Percentiles rank a stretch among this genome's conserved stretches.
phyloP scores from a whole-genome alignment of 805 yeast genomes.

The Hanseniaspora taiwanica region DNA sequence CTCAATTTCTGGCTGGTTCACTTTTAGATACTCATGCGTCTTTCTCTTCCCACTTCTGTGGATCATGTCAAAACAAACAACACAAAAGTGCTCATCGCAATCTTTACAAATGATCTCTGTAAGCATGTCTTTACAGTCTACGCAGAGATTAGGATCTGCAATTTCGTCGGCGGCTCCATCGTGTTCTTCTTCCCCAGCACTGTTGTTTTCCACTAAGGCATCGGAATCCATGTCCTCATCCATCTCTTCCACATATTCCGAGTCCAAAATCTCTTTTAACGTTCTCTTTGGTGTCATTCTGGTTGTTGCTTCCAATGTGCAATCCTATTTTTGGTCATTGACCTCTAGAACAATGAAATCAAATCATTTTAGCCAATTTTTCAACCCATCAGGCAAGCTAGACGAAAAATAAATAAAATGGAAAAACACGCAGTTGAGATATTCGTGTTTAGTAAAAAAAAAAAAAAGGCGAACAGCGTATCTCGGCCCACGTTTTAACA shows the following conservation, averaged over 20 bases:
- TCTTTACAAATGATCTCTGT: conserved; percentile 44
- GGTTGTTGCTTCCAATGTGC: background rate
- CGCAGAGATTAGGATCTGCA: conserved; percentile 34
- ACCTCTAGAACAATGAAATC: too few species aligned
- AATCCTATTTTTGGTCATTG: too few species aligned
- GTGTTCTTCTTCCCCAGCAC: conserved; percentile 4
- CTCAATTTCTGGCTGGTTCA: conserved; percentile 5
- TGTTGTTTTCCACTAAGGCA: conserved; percentile 3
- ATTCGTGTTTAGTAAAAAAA: too few species aligned
- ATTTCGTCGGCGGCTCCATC: conserved; percentile 18
- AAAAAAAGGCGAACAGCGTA: too few species aligned
- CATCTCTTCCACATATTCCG: conserved; percentile 23
- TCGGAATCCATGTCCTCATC: conserved; percentile 14
- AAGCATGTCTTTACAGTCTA: conserved; percentile 66
- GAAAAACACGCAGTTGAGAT: too few species aligned
- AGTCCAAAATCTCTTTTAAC: conserved; percentile 27
- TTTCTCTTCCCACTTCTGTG: conserved; percentile 58
- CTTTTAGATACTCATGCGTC: conserved; percentile 24
- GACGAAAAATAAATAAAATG: too few species aligned
- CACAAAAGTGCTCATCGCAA: conserved; percentile 58
- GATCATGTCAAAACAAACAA: conserved; percentile 52
- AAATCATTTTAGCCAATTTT: too few species aligned
- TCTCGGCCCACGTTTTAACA: too few species aligned
- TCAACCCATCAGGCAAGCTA: too few species aligned
- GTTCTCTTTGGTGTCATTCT: conserved; percentile 16